A percentile compares a stretch with the other conserved stretches of the same genome.
Evolutionary conservation across 371 early-diverging fungal species (phyloP).

Genomic region (Zychaea mexicana): DNA sequence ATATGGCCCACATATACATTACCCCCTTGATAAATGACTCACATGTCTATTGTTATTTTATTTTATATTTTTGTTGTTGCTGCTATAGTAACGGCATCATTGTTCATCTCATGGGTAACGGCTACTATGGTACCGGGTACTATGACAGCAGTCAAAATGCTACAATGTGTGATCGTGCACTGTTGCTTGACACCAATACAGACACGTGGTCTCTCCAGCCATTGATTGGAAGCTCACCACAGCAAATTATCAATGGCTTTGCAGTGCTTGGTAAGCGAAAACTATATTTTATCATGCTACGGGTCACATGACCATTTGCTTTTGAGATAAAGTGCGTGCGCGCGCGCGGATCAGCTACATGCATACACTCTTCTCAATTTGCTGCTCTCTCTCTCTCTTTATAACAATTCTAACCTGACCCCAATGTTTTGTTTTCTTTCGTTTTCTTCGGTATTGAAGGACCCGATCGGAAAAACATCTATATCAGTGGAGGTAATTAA

Average conservation of each 20-base stretch:
- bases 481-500: constrained; percentile 12
- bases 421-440: too few species aligned
- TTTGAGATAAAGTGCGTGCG: neutral
- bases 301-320: neutral
- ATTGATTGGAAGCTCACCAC: neutral
- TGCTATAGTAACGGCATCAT: constrained; percentile 4
- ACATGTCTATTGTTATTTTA: neutral
- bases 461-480: constrained; percentile 11
- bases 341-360: too few species aligned
- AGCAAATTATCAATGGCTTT: constrained; percentile 9
- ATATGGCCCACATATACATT: neutral
- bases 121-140: neutral
- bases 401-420: too few species aligned
- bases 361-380: too few species aligned
- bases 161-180: neutral
- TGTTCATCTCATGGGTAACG: constrained; percentile 5
- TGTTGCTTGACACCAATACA: constrained; percentile 2
- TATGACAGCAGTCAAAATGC: neutral
- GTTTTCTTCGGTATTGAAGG: neutral
- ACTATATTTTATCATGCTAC: neutral
- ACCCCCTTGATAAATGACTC: neutral
- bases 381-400: neutral
- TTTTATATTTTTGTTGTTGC: neutral
- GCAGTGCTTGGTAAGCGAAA: constrained; percentile 12
- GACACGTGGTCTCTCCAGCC: neutral